Evolutionary conservation across 1,139 yeast species (phyloP).

Genomic region (Lodderomyces orthopsilosis): DNA sequence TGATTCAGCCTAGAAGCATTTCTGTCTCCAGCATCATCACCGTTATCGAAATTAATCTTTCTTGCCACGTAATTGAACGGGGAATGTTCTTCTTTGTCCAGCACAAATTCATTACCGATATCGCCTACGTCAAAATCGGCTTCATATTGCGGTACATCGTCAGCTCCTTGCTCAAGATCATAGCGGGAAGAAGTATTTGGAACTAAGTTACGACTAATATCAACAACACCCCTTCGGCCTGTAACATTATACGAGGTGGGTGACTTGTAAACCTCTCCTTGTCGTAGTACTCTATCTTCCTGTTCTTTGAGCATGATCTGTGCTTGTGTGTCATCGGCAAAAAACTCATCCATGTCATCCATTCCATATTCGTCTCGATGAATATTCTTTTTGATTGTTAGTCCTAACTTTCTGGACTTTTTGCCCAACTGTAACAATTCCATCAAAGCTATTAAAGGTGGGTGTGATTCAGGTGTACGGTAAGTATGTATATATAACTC

Average conservation of each 20-base stretch:
- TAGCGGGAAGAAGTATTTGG: background rate
- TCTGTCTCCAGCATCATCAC: slow-evolving; percentile 20
- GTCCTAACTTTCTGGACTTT: slow-evolving; percentile 60
- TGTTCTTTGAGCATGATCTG: background rate
- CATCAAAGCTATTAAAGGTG: slow-evolving; percentile 25
- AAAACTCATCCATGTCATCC: slow-evolving; percentile 80
- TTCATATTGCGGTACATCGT: background rate
- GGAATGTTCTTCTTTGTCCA: slow-evolving; percentile 4
- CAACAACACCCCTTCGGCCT: background rate
- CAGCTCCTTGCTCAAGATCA: background rate
- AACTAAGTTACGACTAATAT: background rate
- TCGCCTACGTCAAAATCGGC: background rate
- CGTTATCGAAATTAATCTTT: slow-evolving; percentile 29
- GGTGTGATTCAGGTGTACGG: too few relatives aligned
- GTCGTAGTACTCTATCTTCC: slow-evolving; percentile 2
- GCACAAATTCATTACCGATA: slow-evolving; percentile 1
- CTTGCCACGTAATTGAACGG: slow-evolving; percentile 26
- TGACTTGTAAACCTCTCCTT: slow-evolving; percentile 1
- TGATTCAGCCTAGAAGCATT: slow-evolving; percentile 35
- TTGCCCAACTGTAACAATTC: slow-evolving; percentile 54
- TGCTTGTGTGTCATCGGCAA: slow-evolving; percentile 34
- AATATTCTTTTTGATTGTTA: slow-evolving; percentile 49
- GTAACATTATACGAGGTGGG: background rate
- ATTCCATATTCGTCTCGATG: slow-evolving; percentile 65
- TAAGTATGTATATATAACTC: background rate